phyloP scores from a whole-genome alignment of 164 flowering plant species.

The Vitis riparia region DNA sequence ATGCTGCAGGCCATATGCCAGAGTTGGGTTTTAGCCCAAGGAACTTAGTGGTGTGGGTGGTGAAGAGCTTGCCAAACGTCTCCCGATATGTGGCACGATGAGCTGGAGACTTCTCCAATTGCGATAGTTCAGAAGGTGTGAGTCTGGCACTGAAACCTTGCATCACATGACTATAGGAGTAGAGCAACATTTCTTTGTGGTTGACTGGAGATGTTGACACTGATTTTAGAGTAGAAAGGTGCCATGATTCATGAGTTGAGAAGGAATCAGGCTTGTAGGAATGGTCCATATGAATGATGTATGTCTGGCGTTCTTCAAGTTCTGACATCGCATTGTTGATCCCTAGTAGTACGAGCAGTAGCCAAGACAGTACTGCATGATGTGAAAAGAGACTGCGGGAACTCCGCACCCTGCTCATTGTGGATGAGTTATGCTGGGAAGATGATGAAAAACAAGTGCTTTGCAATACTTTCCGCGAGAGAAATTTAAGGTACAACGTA shows the following conservation, averaged over 20 bases:
- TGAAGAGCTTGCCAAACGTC: constrained; percentile 12
- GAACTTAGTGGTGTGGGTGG: constrained; percentile 25
- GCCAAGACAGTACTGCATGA: no score
- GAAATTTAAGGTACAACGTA: no score
- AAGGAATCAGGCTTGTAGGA: constrained; percentile 18
- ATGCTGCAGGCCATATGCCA: constrained; percentile 19
- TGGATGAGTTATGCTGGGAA: no score
- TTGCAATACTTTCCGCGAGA: no score
- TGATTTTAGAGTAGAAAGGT: constrained; percentile 17
- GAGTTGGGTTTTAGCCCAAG: constrained; percentile 15
- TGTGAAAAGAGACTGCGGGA: no score
- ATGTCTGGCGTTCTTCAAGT: constrained; percentile 8
- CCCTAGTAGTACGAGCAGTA: no score
- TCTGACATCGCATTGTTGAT: background rate
- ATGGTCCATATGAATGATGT: constrained; percentile 28
- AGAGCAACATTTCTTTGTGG: constrained; percentile 13
- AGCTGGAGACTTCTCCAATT: constrained; percentile 23
- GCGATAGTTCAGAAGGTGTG: constrained; percentile 17
- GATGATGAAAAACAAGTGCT: no score
- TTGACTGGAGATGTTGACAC: background rate
- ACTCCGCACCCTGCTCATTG: no score
- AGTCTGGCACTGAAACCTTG: constrained; percentile 29
- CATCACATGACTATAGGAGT: constrained; percentile 28
- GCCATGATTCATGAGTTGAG: constrained; percentile 22
- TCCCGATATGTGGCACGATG: constrained; percentile 24